Base-by-base conservation (phyloP, 768 basidiomycete genomes). In the Gloeopeniophorella convolvens region DNA sequence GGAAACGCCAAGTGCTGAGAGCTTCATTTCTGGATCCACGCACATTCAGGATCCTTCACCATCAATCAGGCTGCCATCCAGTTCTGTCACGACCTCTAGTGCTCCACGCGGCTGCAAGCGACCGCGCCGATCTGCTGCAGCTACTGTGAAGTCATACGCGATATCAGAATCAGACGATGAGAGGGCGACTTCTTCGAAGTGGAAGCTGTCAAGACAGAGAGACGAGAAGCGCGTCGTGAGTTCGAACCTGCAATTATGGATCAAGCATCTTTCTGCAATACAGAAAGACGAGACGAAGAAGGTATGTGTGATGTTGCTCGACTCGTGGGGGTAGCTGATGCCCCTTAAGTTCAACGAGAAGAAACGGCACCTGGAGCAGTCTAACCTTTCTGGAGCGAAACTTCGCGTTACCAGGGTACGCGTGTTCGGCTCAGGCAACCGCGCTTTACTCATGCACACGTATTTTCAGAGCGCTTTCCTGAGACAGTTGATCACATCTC, bases 161-260 rank as follows among this genome's bases (percentile, higher is more conserved):
- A 66, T 82, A 13, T 81, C 83, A 1, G 82, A 82, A 62, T 87
- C 83, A 11, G 85, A 86, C 58, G 84, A 85, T 50, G 85, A 85
- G 56, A 68, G 65, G 8, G 77, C 77, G 32, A 66, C 59, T 6
- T 69, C 67, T 26, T 55, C 50, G 18, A 41, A 34, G 50, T 16
- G 54, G 60, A 27, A 62, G 62, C 12, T 27, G 49, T 65, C 60
- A 51, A 62, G 66, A 40, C 61, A 63, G 23, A 65, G 68, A 47
- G 57, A 61, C 30, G 69, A 68, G 59, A 70, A 68, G 60, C 62
- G 61, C 23, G 64, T 60, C 11, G 65, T 62, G 10, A 76, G 77
- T 58, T 72, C 71, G 9, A 69, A 74, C 45, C 66, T 72, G 55
- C 82, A 85, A 57, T 66, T 72, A 36, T 89, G 86, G 86, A 77